Percentiles rank a stretch among this genome's conserved stretches.
Conservation (phyloP, 2,329 filamentous ascomycete genomes). For the Talaromyces islandicus region DNA sequence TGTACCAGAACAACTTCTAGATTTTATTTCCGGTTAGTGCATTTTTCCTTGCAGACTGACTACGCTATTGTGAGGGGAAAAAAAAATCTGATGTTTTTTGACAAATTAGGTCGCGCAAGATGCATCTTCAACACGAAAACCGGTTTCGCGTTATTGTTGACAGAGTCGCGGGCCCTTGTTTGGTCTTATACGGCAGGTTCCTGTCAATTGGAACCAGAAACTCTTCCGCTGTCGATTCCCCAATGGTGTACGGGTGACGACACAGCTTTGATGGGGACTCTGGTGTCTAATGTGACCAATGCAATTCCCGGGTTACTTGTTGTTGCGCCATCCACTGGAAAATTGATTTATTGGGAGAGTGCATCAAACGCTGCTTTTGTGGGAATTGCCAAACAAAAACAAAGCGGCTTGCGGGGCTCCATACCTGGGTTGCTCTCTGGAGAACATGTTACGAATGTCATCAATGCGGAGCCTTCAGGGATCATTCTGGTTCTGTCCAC, state of each 20-base stretch:
- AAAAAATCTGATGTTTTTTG: slow-evolving; percentile 11
- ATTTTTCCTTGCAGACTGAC: slow-evolving; percentile 3
- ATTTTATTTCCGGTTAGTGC: slow-evolving; percentile 49
- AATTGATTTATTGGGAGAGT: slow-evolving; percentile 91
- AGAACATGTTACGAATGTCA: slow-evolving; percentile 69
- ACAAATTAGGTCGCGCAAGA: slow-evolving; percentile 53
- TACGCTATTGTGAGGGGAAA: slow-evolving; percentile 10
- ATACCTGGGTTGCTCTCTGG: slow-evolving; percentile 71
- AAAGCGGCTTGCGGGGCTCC: slow-evolving; percentile 68
- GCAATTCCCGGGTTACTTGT: slow-evolving; percentile 81
- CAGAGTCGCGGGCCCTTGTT: slow-evolving; percentile 73
- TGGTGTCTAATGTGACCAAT: slow-evolving; percentile 71
- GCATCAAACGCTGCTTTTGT: slow-evolving; percentile 82
- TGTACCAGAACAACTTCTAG: slow-evolving; percentile 69
- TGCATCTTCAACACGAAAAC: slow-evolving; percentile 59
- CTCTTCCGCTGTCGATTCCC: slow-evolving; percentile 74
- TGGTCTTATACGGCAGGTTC: slow-evolving; percentile 69
- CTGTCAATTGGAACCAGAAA: slow-evolving; percentile 46
- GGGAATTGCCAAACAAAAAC: slow-evolving; percentile 74
- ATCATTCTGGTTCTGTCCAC: slow-evolving; percentile 81
- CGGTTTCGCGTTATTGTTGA: slow-evolving; percentile 74
- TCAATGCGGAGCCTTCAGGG: slow-evolving; percentile 79
- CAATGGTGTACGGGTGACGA: slow-evolving; percentile 62
- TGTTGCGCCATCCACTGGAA: slow-evolving; percentile 75
- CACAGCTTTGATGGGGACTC: slow-evolving; percentile 71